Evolutionary conservation across 1,284 basidiomycete genomes (phyloP).

Genomic region (Agaricales sp.): DNA sequence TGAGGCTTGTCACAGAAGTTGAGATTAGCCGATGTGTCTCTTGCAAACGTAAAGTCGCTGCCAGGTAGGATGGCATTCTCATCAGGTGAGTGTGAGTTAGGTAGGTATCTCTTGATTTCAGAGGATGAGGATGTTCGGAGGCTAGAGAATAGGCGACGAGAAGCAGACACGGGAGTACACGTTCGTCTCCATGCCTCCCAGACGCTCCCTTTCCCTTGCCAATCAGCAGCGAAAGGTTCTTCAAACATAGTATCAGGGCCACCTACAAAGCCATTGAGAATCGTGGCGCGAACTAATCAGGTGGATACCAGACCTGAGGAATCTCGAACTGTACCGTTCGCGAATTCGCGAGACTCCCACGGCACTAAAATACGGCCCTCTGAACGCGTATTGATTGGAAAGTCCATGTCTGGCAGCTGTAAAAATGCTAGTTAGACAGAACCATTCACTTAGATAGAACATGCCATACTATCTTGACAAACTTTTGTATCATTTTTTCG

Average conservation of each 20-base stretch:
- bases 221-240: constrained; percentile 71
- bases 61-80: constrained; percentile 19
- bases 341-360: constrained; percentile 68
- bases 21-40: constrained; percentile 47
- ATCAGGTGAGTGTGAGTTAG: constrained; percentile 12
- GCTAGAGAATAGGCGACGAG: constrained; percentile 75
- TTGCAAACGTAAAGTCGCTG: constrained; percentile 52
- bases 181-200: constrained; percentile 92
- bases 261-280: constrained; percentile 23
- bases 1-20: constrained; percentile 79
- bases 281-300: constrained; percentile 1
- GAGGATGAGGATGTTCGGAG: constrained; percentile 27
- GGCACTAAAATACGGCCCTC: constrained; percentile 87
- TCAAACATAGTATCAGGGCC: constrained; percentile 54
- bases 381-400: constrained; percentile 85
- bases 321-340: constrained; percentile 55
- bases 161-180: constrained; percentile 69
- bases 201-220: constrained; percentile 73
- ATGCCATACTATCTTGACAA: constrained; percentile 46
- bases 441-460: not conserved
- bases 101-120: constrained; percentile 6
- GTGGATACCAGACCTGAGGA: constrained; percentile 32
- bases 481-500: constrained; percentile 61
- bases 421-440: constrained; percentile 5
- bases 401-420: constrained; percentile 83